Percentiles rank a stretch among this genome's conserved stretches.
Evolutionary conservation across 1,284 basidiomycete genomes (phyloP).

Genomic region (Sutorius eximius): DNA sequence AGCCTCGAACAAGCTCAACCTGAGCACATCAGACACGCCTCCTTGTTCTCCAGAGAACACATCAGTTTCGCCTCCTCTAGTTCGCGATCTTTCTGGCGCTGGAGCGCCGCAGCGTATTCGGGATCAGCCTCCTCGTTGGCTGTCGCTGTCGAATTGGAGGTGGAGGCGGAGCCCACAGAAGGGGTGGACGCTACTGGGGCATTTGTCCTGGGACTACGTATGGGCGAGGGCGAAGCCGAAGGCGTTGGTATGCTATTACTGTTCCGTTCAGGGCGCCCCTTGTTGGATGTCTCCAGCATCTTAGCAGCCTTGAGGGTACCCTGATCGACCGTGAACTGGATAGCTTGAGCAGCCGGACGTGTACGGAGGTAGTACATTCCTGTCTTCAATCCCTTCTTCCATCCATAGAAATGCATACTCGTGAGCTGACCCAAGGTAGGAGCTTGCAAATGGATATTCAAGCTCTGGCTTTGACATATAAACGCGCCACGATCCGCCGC

Average conservation of each 20-base stretch:
- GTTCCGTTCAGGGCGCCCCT: slow-evolving; percentile 17
- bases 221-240: slow-evolving; percentile 39
- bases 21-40: slow-evolving; percentile 85
- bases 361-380: slow-evolving; percentile 98
- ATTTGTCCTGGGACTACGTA: slow-evolving; percentile 14
- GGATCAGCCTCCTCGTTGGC: slow-evolving; percentile 65
- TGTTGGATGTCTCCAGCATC: slow-evolving; percentile 41
- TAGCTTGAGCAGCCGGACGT: slow-evolving; percentile 90
- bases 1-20: slow-evolving; percentile 44
- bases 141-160: slow-evolving; percentile 37
- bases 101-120: slow-evolving; percentile 81
- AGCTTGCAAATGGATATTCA: slow-evolving; percentile 93
- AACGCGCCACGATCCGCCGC: slow-evolving; percentile 98
- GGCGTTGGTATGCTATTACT: slow-evolving; percentile 36
- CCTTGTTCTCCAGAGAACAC: slow-evolving; percentile 89
- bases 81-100: slow-evolving; percentile 72
- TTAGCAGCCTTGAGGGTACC: slow-evolving; percentile 75
- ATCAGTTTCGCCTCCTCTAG: slow-evolving; percentile 77
- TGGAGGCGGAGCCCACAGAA: slow-evolving; percentile 39
- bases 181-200: slow-evolving; percentile 20
- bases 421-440: slow-evolving; percentile 95
- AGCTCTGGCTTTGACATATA: slow-evolving; percentile 91
- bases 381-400: slow-evolving; percentile 99
- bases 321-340: slow-evolving; percentile 97
- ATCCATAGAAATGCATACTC: slow-evolving; percentile 99